These are phyloP conservation scores for Vigna hirtella DNA, from an alignment of 306 rosid genomes.

Conservation along the genomic window DNA sequence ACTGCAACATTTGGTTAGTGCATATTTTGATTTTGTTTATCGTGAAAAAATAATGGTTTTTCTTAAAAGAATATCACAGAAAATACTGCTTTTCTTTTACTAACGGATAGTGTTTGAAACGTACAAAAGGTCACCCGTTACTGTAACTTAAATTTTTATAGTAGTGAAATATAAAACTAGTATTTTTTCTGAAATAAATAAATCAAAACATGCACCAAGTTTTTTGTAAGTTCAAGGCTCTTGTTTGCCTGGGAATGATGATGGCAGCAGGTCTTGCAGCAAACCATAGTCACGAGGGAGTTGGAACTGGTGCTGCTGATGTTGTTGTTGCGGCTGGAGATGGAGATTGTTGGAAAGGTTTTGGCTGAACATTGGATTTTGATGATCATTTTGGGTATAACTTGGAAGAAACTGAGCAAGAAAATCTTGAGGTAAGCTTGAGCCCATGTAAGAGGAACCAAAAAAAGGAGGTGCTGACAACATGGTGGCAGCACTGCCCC, in stretches of 20 bases:
- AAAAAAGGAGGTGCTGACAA: slow-evolving; percentile 56
- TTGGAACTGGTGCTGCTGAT: slow-evolving; percentile 51
- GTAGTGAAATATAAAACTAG: background rate
- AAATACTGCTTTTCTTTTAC: background rate
- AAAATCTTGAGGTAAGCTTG: slow-evolving; percentile 62
- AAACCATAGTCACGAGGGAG: slow-evolving; percentile 60
- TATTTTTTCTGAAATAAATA: background rate
- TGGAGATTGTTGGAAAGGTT: slow-evolving; percentile 41
- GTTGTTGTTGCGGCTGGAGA: slow-evolving; percentile 1
- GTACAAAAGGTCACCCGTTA: background rate
- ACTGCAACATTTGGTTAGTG: background rate
- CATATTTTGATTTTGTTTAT: slow-evolving; percentile 5
- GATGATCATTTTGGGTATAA: slow-evolving; percentile 48
- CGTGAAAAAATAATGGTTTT: background rate
- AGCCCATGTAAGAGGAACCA: slow-evolving; percentile 49
- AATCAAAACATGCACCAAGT: slow-evolving; percentile 23
- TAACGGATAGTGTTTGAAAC: background rate
- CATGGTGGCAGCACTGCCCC: slow-evolving; percentile 69
- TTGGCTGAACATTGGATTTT: slow-evolving; percentile 52
- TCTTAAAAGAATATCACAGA: background rate
- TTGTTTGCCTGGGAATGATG: slow-evolving; percentile 64
- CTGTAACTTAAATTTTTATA: background rate
- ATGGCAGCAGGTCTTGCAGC: slow-evolving; percentile 72
- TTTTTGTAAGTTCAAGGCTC: slow-evolving; percentile 46
- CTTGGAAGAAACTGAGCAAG: slow-evolving; percentile 71